Base-by-base conservation (phyloP, 441 rosid genomes). In the Breynia disticha region DNA sequence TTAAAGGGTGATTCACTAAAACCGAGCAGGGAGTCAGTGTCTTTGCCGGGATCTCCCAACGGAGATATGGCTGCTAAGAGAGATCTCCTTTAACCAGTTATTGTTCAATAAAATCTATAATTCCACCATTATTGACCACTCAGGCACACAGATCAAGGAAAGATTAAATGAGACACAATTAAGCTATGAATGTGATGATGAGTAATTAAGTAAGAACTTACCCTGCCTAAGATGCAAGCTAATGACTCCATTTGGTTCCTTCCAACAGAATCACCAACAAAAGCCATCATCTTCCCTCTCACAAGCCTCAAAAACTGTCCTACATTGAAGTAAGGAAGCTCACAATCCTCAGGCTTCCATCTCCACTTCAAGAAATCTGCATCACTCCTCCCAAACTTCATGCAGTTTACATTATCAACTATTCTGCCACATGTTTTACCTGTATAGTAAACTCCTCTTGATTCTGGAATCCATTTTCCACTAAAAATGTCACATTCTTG, bases 231-330 rank as follows among this genome's bases (percentile, higher is more conserved):
- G 90, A 77, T 96, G 87, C 70, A 90, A 7, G 82, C 35, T 28
- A 93, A 68, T 16, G 98, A 86, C 60, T 93, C 98, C 95, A 88
- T 86, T 73, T 93, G 98, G 66, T 93, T 93, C 52, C 95, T 91
- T 63, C 95, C 97, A 55, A 93, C 95, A n/a, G 95, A 88, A 59
- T 93, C 98, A 1, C 97, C 97, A 56, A 93, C 72, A 44, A 88
- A 93, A 66, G 95, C 96, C 22, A 93, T 52, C 20, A 95, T 88
- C 70, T 93, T 93, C 47, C 93, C 93, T 67, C 73, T 86, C 95
- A 93, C 84, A 68, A 93, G 65, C 63, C 83, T 88, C 49, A 93
- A 83, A 74, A 93, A 84, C 61, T 86, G 82, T 63, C 64, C 79
- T 59, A 78, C 82, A 67, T 93, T 85, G 71, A 93, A 93, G 50